These are phyloP conservation scores for Pythium brachiatum DNA, from an alignment of 352 stramenopile genomes.

Conservation along the genomic window DNA sequence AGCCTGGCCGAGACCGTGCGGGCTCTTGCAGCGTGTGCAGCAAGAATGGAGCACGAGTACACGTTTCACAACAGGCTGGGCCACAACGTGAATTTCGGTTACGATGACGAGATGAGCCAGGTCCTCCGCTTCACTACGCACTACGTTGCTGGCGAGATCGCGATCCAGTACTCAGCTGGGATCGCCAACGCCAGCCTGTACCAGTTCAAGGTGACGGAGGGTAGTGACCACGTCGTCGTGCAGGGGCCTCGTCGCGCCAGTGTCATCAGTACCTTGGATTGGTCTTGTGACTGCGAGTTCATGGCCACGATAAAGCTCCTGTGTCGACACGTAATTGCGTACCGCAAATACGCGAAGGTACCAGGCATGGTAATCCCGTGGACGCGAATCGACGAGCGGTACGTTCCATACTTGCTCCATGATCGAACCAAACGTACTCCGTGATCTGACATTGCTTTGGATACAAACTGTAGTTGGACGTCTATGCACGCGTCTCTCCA, in stretches of 20 bases:
- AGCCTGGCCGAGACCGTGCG: slow-evolving; percentile 4
- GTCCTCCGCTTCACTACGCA: slow-evolving; percentile 24
- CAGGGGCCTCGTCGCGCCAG: background rate
- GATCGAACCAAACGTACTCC: background rate
- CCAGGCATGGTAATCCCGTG: background rate
- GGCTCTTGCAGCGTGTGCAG: slow-evolving; percentile 3
- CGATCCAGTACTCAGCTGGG: slow-evolving; percentile 15
- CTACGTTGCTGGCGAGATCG: slow-evolving; percentile 19
- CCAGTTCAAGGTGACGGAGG: background rate
- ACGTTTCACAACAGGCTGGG: background rate
- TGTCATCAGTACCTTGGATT: background rate
- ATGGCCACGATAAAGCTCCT: slow-evolving; percentile 14
- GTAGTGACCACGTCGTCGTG: background rate
- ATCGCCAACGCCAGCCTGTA: slow-evolving; percentile 5
- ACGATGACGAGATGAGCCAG: slow-evolving; percentile 22
- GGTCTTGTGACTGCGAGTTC: slow-evolving; percentile 23
- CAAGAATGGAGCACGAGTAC: slow-evolving; percentile 10
- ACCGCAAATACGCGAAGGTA: slow-evolving; percentile 3
- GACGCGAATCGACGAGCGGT: slow-evolving; percentile 8
- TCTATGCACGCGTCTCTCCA: background rate
- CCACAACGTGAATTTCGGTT: slow-evolving; percentile 3
- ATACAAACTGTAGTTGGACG: background rate
- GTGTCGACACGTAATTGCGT: slow-evolving; percentile 27
- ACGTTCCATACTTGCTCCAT: background rate
- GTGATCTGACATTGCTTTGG: background rate